Base-by-base conservation (phyloP, 805 yeast genomes). In the Monosporozyma aerobia region DNA sequence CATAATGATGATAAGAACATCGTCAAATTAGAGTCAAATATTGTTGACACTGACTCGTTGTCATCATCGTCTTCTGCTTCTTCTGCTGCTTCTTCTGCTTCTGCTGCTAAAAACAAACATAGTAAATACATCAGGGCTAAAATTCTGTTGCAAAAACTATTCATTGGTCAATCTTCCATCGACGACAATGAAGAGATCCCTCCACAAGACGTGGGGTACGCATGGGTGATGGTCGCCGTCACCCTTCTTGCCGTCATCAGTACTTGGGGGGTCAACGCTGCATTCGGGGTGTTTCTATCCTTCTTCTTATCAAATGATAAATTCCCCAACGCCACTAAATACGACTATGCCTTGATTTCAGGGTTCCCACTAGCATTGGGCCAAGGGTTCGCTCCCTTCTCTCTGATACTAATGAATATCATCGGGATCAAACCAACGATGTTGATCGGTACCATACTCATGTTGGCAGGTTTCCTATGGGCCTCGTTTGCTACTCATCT, bases 211-310 rank as follows among this genome's bases (percentile, higher is more conserved):
- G 82, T 81, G 44, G 89, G 89, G 2, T 76, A 79, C 52, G 88
- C 85, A 1, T 82, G 88, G 85, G 80, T 83, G 0, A 72, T 82
- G 29, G 76, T 78, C 11, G 54, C 77, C 10, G 79, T 82, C 13
- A 74, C 78, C 3, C 69, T 74, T 32, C 49, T 80, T 3, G 69
- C 79, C 43, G 79, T 80, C 63, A 76, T 81, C 56, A 72, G 77
- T 40, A 77, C 87, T 0, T 85, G 92, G 90, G 94, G 94, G 14
- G 77, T 84, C 57, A 84, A 84, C 57, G 63, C 69, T 4, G 85
- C 83, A 3, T 85, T 75, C 61, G 84, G 88, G 25, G 76, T 85
- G 6, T 83, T 82, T 57, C 69, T 85, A 27, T 74, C 85, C 1
- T 75, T 73, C 56, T 85, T 82, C 60, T 57, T 84, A 23, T 74